Evolutionary conservation across 768 basidiomycete genomes (phyloP), one percentile per base, ranked within the genome.

Genomic region (Pulveroboletus sp.): DNA sequence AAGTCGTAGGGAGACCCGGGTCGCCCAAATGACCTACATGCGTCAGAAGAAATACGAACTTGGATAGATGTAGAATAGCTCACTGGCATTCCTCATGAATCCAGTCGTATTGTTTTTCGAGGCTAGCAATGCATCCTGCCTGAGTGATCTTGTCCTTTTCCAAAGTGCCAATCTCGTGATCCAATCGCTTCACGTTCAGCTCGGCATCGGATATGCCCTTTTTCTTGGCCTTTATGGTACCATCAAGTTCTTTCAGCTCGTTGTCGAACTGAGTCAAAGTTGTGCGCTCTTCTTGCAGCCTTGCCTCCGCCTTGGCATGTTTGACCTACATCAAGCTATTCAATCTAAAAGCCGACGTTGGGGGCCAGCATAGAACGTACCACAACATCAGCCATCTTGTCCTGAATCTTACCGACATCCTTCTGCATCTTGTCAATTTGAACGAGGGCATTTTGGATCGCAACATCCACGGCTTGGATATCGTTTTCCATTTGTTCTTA

Each of bases 101-200:
- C 96, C 96, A 98, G 0, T 85, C 78, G 58, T 86, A 78, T 63
- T 85, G 79, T 61, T 85, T 82, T 71, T 96, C 93, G n/a, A 95
- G 74, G 42, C 76, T 78, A 24, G 75, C 66, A 26, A 85, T 78
- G 33, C 61, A 48, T 39, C 80, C 82, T 28, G 64, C 61, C 2
- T 82, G 80, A 1, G 75, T 58, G 7, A 77, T 68, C 60, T 77
- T 77, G 48, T 96, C 93, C 67, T 86, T 90, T 28, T 66, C 73
- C 30, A 86, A 65, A 10, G 68, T 69, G 39, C 75, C 73, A 5
- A 89, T 71, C 2, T 86, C 86, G 57, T 93, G 88, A 39, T 87
- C 86, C 14, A 86, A 62, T 63, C 85, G 74, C 58, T 80, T 81
- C 33, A 87, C 55, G 41, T 74, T 66, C 11, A 92, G 69, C 4